Evolutionary conservation across 2,329 filamentous ascomycete species (phyloP).

Genomic region (Fusarium coffeatum): DNA sequence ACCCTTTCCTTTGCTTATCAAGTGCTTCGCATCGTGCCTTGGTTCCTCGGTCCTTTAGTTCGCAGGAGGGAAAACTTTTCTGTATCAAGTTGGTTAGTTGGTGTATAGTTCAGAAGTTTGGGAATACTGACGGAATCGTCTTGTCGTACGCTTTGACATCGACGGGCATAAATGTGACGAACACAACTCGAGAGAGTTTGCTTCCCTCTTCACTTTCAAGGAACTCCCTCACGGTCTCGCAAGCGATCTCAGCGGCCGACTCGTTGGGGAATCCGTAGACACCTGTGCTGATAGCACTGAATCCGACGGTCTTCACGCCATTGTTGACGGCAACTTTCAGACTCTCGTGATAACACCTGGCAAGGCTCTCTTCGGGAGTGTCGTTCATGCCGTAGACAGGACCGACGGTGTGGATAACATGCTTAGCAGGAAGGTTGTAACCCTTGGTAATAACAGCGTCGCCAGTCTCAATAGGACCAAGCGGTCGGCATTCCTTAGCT

Average conservation of each 20-base stretch:
- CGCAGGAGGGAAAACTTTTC: conserved; percentile 44
- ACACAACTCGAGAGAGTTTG: conserved; percentile 78
- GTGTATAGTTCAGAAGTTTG: neutral
- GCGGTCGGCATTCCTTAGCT: conserved; percentile 74
- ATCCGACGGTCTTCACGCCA: conserved; percentile 78
- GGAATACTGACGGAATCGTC: conserved; percentile 74
- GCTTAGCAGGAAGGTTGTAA: conserved; percentile 78
- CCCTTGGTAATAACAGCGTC: conserved; percentile 84
- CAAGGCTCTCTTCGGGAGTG: conserved; percentile 62
- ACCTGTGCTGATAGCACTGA: conserved; percentile 87
- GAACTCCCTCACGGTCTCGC: conserved; percentile 67
- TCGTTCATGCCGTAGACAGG: conserved; percentile 72
- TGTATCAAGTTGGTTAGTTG: conserved; percentile 13
- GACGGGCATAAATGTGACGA: conserved; percentile 84
- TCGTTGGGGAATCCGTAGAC: conserved; percentile 86
- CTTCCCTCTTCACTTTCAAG: conserved; percentile 59
- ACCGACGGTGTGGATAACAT: conserved; percentile 91
- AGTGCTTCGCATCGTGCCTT: conserved; percentile 15
- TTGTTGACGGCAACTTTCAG: conserved; percentile 78
- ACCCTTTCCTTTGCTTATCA: neutral
- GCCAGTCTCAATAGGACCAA: conserved; percentile 81
- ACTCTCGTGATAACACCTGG: conserved; percentile 75
- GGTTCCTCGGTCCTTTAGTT: neutral
- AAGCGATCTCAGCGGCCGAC: conserved; percentile 78
- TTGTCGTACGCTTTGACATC: conserved; percentile 79